Conservation (phyloP, 257 asterid species). For the Coffea canephora region DNA sequence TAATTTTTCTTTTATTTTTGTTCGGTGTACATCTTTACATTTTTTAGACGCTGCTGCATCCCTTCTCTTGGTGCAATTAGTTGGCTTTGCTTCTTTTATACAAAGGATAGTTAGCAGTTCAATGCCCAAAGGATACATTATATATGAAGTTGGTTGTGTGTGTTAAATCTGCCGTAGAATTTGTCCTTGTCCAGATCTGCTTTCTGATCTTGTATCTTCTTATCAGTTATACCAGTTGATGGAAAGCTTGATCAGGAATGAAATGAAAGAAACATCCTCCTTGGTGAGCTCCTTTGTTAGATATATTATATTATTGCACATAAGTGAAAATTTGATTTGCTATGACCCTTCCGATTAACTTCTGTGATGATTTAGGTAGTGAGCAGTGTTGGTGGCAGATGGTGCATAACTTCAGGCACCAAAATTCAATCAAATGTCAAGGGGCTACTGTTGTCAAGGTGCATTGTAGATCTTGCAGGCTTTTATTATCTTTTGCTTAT, state of each 20-base stretch:
- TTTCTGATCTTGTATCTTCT: slow-evolving; percentile 22
- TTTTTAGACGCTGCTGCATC: not conserved
- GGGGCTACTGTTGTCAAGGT: slow-evolving; percentile 89
- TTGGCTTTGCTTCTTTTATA: not conserved
- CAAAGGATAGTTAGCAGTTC: not conserved
- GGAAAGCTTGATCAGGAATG: slow-evolving; percentile 76
- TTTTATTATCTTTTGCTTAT: slow-evolving; percentile 19
- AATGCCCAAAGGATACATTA: too few relatives aligned
- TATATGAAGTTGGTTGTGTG: not conserved
- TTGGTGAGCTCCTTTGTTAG: slow-evolving; percentile 44
- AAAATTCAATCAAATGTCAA: slow-evolving; percentile 47
- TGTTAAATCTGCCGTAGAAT: not conserved
- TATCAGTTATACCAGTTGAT: slow-evolving; percentile 69
- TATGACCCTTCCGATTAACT: not conserved
- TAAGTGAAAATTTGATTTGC: not conserved
- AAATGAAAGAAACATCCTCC: slow-evolving; percentile 49
- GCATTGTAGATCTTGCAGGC: slow-evolving; percentile 30
- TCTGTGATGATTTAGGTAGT: slow-evolving; percentile 54
- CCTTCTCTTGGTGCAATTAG: not conserved
- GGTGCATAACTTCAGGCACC: slow-evolving; percentile 76
- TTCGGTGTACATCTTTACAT: not conserved
- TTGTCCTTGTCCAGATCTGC: not conserved
- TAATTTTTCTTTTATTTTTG: not conserved
- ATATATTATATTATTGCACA: slow-evolving; percentile 8
- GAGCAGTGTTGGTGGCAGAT: slow-evolving; percentile 75